These are phyloP conservation scores for Leptomonas pyrrhocoris DNA, from an alignment of 208 protist genomes.

Conservation along the genomic window DNA sequence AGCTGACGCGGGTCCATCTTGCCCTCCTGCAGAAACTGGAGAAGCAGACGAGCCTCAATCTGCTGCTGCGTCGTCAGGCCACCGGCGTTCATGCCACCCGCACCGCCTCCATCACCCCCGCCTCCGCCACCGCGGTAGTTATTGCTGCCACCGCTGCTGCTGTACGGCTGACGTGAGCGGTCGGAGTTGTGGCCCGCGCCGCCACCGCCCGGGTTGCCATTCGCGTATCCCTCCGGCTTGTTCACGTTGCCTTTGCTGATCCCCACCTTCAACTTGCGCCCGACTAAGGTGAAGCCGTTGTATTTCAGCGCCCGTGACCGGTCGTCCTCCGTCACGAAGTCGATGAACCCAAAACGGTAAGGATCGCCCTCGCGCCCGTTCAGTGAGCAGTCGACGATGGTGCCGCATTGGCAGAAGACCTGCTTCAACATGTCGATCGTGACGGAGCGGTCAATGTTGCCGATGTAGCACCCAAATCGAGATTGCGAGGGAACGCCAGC, in stretches of 20 bases:
- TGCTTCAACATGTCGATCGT: constrained; percentile 79
- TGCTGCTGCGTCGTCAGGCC: constrained; percentile 52
- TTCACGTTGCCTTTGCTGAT: constrained; percentile 88
- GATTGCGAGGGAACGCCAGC: constrained; percentile 38
- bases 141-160: not conserved
- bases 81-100: constrained; percentile 11
- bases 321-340: constrained; percentile 84
- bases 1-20: constrained; percentile 68
- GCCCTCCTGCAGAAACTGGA: constrained; percentile 76
- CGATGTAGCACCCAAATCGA: constrained; percentile 85
- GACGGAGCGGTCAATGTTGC: constrained; percentile 85
- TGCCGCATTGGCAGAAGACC: constrained; percentile 81
- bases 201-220: constrained; percentile 23
- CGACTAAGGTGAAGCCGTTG: constrained; percentile 81
- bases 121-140: not conserved
- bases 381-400: constrained; percentile 85
- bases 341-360: constrained; percentile 90
- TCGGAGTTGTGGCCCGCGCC: constrained; percentile 2
- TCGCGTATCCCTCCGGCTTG: constrained; percentile 34
- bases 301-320: constrained; percentile 82
- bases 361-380: constrained; percentile 80
- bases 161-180: constrained; percentile 3
- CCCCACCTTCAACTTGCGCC: constrained; percentile 82
- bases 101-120: not conserved
- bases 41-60: constrained; percentile 55